Percentiles rank a stretch among this genome's conserved stretches.
phyloP scores from a whole-genome alignment of 805 yeast genomes.

The Nakazawaea laoshanensis region DNA sequence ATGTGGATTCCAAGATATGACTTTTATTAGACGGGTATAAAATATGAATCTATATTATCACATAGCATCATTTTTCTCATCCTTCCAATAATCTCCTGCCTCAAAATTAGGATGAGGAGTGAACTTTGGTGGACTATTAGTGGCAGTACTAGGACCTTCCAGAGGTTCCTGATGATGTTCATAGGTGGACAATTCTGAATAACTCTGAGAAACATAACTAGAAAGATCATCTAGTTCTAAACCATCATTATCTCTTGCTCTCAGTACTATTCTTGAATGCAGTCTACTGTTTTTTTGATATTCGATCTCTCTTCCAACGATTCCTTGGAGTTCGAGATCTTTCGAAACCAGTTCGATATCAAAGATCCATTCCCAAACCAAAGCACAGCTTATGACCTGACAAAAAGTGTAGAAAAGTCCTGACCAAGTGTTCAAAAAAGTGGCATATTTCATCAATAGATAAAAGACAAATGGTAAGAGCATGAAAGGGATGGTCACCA shows the following conservation, averaged over 20 bases:
- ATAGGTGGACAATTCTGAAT: neutral
- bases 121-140: constrained; percentile 40
- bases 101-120: constrained; percentile 36
- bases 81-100: constrained; percentile 30
- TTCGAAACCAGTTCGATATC: constrained; percentile 43
- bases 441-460: constrained; percentile 20
- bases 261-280: neutral
- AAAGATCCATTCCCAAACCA: constrained; percentile 62
- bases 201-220: neutral
- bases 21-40: too few relatives aligned
- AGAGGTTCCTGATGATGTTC: constrained; percentile 4
- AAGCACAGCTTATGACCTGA: constrained; percentile 40
- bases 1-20: too few relatives aligned
- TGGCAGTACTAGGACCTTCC: constrained; percentile 15
- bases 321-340: constrained; percentile 42
- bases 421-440: constrained; percentile 42
- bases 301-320: constrained; percentile 52
- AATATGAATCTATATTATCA: too few relatives aligned
- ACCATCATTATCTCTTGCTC: neutral
- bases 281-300: neutral
- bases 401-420: constrained; percentile 34
- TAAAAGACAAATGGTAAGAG: constrained; percentile 25
- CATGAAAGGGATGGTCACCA: constrained; percentile 27
- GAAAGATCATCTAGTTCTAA: neutral
- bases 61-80: neutral